Conservation (phyloP, 495 filamentous ascomycete species). For the Peziza echinospora region DNA sequence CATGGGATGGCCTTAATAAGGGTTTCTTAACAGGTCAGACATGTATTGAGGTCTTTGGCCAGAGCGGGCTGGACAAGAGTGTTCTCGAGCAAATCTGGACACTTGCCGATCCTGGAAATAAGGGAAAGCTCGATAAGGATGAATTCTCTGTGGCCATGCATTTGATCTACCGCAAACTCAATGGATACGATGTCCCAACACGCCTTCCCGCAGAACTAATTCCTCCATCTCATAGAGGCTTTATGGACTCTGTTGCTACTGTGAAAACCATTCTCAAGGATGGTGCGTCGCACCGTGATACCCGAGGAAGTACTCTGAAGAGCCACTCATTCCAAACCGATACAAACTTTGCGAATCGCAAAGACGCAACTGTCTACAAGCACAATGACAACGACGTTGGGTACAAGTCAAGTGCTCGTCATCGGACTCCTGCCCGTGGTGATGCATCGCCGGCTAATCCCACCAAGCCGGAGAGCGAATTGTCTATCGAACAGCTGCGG, state of each 20-base stretch:
- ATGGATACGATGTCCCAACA: slow-evolving; percentile 84
- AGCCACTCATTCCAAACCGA: slow-evolving; percentile 67
- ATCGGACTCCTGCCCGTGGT: slow-evolving; percentile 45
- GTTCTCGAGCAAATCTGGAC: slow-evolving; percentile 93
- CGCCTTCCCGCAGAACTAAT: slow-evolving; percentile 83
- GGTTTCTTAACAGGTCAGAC: slow-evolving; percentile 84
- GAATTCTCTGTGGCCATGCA: slow-evolving; percentile 99
- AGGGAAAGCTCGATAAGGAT: slow-evolving; percentile 83
- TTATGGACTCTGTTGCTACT: slow-evolving; percentile 76
- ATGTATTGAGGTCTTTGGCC: slow-evolving; percentile 91
- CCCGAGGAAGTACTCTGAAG: slow-evolving; percentile 95
- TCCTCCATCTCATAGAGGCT: slow-evolving; percentile 83
- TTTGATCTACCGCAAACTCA: slow-evolving; percentile 89
- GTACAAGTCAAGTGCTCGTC: slow-evolving; percentile 84
- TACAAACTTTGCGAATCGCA: slow-evolving; percentile 35
- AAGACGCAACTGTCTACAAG: slow-evolving; percentile 91
- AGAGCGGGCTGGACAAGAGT: slow-evolving; percentile 74
- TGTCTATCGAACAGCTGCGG: slow-evolving; percentile 63
- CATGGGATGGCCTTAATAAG: slow-evolving; percentile 90
- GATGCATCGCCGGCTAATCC: slow-evolving; percentile 52
- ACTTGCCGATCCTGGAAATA: slow-evolving; percentile 77
- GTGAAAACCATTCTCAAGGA: slow-evolving; percentile 82
- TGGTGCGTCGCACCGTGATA: slow-evolving; percentile 81
- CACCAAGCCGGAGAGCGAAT: slow-evolving; percentile 38
- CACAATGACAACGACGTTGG: slow-evolving; percentile 77